Evolutionary conservation across 495 filamentous ascomycete species (phyloP), one percentile per base, ranked within the genome.

Genomic region (Penicillium cinerascens): DNA sequence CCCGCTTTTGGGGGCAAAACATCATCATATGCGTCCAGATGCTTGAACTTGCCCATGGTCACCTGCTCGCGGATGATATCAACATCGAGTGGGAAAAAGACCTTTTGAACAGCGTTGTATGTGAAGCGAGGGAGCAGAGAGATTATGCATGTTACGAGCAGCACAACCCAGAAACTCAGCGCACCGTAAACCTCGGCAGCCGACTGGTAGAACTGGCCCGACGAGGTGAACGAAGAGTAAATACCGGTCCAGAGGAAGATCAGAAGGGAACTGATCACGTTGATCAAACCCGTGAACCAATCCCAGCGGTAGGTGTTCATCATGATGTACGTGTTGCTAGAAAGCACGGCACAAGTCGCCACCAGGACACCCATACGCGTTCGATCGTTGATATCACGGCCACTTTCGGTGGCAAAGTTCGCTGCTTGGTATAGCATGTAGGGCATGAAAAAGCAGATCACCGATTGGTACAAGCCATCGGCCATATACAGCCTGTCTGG

Each of bases 241-340:
- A 96, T 81, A 37, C 89, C 92, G 20, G 95, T 97, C 95, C 93
- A 99, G 72, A 96, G 87, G 80, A 87, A 99, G 60, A 97, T 85
- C 61, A 97, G 78, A 22, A 97, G 65, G 53, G 86, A 86, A 70
- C 91, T 96, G 64, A 97, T 79, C 42, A 63, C 65, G 25, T 91
- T 85, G 59, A 96, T 85, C 63, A 96, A 75, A 11, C 88, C 60
- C 56, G 92, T 89, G 60, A 97, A 75, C 92, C 92, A 97, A 68
- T 99, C 95, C 95, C 95, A 97, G 51, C 91, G 79, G 68, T 93
- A 97, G 5, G 88, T 92, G 68, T 99, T 99, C 73, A 99, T 80
- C 55, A 97, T 74, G 59, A 99, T 87, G 75, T 97, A 99, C 48
- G 84, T 66, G 65, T 99, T 99, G 71, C 95, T 93, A 11, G 80